Evolutionary conservation across 73 alveolate genomes (phyloP).

Genomic region (Blepharisma stoltei): DNA sequence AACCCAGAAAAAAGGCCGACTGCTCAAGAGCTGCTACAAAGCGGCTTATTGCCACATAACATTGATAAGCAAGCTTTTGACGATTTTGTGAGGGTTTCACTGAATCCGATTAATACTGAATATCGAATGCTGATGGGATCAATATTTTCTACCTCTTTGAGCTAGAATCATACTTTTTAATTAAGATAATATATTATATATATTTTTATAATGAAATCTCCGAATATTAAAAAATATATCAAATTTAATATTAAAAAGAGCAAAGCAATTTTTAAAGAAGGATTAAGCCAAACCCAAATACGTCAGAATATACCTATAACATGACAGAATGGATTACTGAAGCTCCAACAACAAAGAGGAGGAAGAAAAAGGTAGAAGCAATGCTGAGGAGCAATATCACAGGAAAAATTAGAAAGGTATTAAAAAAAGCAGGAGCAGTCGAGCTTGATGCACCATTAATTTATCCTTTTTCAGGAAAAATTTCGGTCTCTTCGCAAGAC

Average conservation of each 20-base stretch:
- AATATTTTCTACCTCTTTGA: constrained; percentile 41
- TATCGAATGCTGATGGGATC: constrained; percentile 28
- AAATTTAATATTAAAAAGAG: too few species aligned
- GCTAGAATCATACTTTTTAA: too few species aligned
- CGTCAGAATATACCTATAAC: constrained; percentile 31
- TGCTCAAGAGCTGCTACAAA: constrained; percentile 64
- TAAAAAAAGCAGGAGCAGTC: constrained; percentile 35
- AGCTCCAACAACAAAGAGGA: constrained; percentile 7
- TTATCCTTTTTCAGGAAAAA: not conserved
- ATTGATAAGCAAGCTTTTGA: constrained; percentile 41
- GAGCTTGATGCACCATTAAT: constrained; percentile 21
- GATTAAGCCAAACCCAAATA: constrained; percentile 28
- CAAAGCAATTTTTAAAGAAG: too few species aligned
- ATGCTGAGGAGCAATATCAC: constrained; percentile 22
- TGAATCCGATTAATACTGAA: constrained; percentile 44
- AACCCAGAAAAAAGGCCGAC: constrained; percentile 78
- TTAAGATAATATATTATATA: too few species aligned
- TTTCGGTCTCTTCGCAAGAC: not conserved
- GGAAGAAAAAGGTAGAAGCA: constrained; percentile 10
- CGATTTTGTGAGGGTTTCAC: constrained; percentile 34
- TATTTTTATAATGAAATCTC: too few species aligned
- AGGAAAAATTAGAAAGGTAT: constrained; percentile 21
- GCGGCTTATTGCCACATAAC: constrained; percentile 24
- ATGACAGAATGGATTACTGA: constrained; percentile 7
- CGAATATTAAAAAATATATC: too few species aligned